Evolutionary conservation across 1,284 basidiomycete species (phyloP).

Genomic region (Ceratobasidium sp.): DNA sequence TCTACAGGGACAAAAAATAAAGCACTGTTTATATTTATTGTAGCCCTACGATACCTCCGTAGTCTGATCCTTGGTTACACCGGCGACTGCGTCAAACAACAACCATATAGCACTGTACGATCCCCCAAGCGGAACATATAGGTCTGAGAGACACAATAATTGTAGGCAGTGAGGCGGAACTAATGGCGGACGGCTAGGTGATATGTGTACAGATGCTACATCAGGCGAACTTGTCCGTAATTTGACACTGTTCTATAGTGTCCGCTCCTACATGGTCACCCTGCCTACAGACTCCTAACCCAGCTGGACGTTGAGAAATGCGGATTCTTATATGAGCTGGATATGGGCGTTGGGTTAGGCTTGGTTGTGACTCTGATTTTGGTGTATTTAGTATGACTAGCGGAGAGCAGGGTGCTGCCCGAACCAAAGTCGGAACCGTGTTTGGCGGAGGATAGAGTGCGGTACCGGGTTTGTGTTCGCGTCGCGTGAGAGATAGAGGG

Average conservation of each 20-base stretch:
- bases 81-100: constrained; percentile 56
- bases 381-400: constrained; percentile 51
- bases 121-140: constrained; percentile 72
- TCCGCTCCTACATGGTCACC: constrained; percentile 78
- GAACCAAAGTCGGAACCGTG: constrained; percentile 28
- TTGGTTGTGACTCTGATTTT: no score
- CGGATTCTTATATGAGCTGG: no score
- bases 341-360: constrained; percentile 1
- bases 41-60: constrained; percentile 74
- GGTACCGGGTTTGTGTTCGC: constrained; percentile 67
- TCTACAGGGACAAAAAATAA: no score
- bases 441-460: constrained; percentile 25
- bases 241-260: constrained; percentile 70
- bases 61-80: constrained; percentile 46
- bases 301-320: neutral
- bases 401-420: constrained; percentile 50
- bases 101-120: constrained; percentile 72
- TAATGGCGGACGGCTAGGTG: neutral
- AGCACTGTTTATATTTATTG: constrained; percentile 75
- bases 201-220: neutral
- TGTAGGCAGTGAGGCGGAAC: constrained; percentile 31
- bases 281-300: constrained; percentile 59
- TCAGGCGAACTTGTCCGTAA: constrained; percentile 33
- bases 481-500: constrained; percentile 86
- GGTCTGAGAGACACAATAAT: constrained; percentile 68